Conservation (phyloP, 805 yeast species). For the Yarrowia bubula region DNA sequence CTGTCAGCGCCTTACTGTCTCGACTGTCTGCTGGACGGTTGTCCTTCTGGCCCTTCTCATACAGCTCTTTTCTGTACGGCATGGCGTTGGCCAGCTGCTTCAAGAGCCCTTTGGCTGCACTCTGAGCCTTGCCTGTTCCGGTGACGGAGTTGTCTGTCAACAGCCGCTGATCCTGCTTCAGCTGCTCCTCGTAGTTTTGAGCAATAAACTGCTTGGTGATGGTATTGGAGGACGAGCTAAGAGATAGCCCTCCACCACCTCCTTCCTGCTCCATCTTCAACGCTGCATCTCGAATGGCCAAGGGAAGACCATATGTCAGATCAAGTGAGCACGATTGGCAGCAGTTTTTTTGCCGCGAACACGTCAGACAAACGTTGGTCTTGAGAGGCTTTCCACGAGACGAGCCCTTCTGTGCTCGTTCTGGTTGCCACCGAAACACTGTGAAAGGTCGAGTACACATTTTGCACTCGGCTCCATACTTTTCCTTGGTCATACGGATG, state of each 20-base stretch:
- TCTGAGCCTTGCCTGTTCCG: constrained; percentile 37
- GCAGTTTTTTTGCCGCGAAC: constrained; percentile 75
- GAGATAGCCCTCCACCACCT: constrained; percentile 36
- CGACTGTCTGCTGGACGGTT: constrained; percentile 28
- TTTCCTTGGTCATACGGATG: constrained; percentile 68
- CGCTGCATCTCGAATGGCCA: constrained; percentile 76
- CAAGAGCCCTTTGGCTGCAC: constrained; percentile 53
- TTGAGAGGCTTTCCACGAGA: constrained; percentile 21
- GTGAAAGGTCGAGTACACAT: constrained; percentile 84
- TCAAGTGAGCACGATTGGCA: constrained; percentile 90
- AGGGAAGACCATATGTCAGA: constrained; percentile 74
- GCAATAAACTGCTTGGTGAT: constrained; percentile 58
- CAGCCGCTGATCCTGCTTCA: constrained; percentile 33
- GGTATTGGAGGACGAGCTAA: constrained; percentile 49
- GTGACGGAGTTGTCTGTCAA: constrained; percentile 30
- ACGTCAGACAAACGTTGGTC: constrained; percentile 73
- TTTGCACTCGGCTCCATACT: constrained; percentile 76
- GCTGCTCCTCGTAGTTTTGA: constrained; percentile 44
- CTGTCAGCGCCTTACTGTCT: constrained; percentile 32
- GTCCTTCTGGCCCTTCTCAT: constrained; percentile 16
- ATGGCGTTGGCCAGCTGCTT: constrained; percentile 45
- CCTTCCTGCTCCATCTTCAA: constrained; percentile 63
- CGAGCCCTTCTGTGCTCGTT: constrained; percentile 43
- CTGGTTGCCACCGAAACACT: constrained; percentile 69
- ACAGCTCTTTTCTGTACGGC: constrained; percentile 35